Conservation (phyloP, 2,329 filamentous ascomycete species). For the Orbilia javanica region DNA sequence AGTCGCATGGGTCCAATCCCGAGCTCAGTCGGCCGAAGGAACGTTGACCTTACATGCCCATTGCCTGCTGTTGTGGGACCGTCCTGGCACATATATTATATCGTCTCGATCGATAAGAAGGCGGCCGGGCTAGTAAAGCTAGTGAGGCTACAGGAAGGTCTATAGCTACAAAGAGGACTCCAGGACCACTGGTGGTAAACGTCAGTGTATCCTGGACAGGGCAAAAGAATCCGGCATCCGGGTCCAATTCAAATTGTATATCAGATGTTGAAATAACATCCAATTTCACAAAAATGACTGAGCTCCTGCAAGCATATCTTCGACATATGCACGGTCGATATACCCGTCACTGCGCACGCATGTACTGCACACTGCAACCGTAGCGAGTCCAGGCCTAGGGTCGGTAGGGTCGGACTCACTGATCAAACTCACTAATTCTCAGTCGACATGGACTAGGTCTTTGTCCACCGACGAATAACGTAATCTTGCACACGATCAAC, state of each 20-base stretch:
- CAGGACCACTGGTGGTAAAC: neutral
- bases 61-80: no score
- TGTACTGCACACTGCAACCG: neutral
- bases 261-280: neutral
- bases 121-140: no score
- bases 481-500: constrained; percentile 25
- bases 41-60: neutral
- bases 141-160: neutral
- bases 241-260: neutral
- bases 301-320: neutral
- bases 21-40: constrained; percentile 1
- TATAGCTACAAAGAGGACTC: neutral
- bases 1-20: constrained; percentile 8
- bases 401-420: neutral
- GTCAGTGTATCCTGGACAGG: neutral
- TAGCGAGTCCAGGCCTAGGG: neutral
- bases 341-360: neutral
- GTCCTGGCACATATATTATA: neutral
- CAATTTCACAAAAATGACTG: neutral
- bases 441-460: neutral
- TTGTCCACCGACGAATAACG: constrained; percentile 4
- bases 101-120: constrained; percentile 1
- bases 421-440: neutral
- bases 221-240: neutral
- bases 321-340: neutral